Evolutionary conservation across 2,329 filamentous ascomycete genomes (phyloP).

Genomic region (Aspergillus sp.): DNA sequence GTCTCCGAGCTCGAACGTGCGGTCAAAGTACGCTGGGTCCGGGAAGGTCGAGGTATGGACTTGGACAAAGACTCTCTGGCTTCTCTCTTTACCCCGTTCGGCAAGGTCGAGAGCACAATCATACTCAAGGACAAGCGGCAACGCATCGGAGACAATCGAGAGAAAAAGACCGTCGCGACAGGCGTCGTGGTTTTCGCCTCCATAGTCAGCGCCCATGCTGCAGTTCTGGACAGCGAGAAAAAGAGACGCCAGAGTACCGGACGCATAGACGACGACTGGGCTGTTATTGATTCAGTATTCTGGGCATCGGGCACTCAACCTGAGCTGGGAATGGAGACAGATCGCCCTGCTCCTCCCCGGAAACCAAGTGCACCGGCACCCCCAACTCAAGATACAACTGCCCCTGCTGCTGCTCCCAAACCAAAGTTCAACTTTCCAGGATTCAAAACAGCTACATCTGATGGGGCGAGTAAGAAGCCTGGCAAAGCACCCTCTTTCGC

Average conservation of each 20-base stretch:
- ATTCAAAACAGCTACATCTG: slow-evolving; percentile 19
- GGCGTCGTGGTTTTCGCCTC: slow-evolving; percentile 55
- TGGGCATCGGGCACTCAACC: slow-evolving; percentile 54
- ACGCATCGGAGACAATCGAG: slow-evolving; percentile 44
- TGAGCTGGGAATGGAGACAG: slow-evolving; percentile 30
- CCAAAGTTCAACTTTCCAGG: slow-evolving; percentile 31
- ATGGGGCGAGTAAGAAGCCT: slow-evolving; percentile 13
- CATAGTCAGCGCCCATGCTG: slow-evolving; percentile 54
- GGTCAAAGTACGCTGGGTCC: slow-evolving; percentile 53
- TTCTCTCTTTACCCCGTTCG: slow-evolving; percentile 49
- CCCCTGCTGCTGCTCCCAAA: slow-evolving; percentile 12
- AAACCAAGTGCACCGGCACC: slow-evolving; percentile 19
- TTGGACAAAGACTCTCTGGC: slow-evolving; percentile 46
- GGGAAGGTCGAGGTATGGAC: slow-evolving; percentile 41
- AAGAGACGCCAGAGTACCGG: slow-evolving; percentile 16
- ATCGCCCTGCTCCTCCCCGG: slow-evolving; percentile 9
- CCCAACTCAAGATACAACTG: slow-evolving; percentile 5
- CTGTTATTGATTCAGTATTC: slow-evolving; percentile 48
- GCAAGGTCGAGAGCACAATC: slow-evolving; percentile 52
- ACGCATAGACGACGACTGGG: slow-evolving; percentile 39
- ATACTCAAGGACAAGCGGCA: slow-evolving; percentile 55
- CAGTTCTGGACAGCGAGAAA: slow-evolving; percentile 48
- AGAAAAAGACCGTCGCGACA: slow-evolving; percentile 48
- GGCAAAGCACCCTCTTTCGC: slow-evolving; percentile 38
- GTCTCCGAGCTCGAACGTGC: slow-evolving; percentile 54